A percentile compares a stretch with the other conserved stretches of the same genome.
Evolutionary conservation across 2,329 filamentous ascomycete species (phyloP).

Genomic region (Zymoseptoria brevis): DNA sequence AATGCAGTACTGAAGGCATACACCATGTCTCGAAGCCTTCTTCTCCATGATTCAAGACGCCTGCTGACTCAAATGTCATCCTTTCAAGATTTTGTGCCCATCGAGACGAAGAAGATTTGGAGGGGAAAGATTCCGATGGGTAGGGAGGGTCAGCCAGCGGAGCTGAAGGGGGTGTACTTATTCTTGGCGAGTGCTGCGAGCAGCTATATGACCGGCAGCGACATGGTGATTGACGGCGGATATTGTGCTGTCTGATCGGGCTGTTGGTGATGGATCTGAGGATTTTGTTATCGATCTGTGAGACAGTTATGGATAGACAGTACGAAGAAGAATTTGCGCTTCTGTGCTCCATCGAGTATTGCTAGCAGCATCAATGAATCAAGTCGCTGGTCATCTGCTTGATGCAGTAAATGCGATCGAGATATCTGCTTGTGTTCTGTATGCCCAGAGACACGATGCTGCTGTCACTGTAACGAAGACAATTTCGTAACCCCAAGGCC

Average conservation of each 20-base stretch:
- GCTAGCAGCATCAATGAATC: no score
- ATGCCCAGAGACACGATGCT: not conserved
- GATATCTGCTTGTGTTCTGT: no score
- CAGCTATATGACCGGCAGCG: constrained; percentile 26
- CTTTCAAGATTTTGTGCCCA: constrained; percentile 30
- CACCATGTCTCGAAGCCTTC: not conserved
- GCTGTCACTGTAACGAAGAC: not conserved
- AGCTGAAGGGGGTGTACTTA: constrained; percentile 27
- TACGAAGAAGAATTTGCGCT: no score
- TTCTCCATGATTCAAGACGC: not conserved
- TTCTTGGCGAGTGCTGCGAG: constrained; percentile 28
- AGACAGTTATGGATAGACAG: not conserved
- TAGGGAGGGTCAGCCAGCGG: constrained; percentile 29
- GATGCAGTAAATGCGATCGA: no score
- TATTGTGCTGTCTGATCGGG: constrained; percentile 14
- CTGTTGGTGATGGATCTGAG: constrained; percentile 1
- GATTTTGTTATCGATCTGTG: not conserved
- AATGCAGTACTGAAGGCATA: not conserved
- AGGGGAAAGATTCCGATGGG: constrained; percentile 44
- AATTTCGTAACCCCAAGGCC: not conserved
- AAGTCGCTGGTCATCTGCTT: no score
- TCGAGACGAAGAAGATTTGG: constrained; percentile 38
- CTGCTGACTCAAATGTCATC: not conserved
- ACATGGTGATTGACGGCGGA: constrained; percentile 27
- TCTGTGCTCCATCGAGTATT: no score